Base-by-base conservation (phyloP, 805 yeast species). In the Wickerhamiella spandovensis region DNA sequence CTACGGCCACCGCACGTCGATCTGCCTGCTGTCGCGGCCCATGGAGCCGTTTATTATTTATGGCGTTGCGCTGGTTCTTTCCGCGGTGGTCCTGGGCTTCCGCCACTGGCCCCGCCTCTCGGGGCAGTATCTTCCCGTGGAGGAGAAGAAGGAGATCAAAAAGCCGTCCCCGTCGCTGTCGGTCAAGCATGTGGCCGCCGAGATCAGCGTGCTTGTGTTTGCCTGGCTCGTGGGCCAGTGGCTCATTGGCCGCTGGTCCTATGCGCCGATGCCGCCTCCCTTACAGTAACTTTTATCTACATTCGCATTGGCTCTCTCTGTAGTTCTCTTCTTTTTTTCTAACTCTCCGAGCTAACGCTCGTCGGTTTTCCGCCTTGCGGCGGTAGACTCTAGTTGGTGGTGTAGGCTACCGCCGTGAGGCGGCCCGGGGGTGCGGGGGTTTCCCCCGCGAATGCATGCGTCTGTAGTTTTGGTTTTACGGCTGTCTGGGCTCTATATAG, bases 1-100 rank as follows among this genome's bases (percentile, higher is more conserved):
- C 37, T 43, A 44, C 17, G 47, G 53, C 2, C 56, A 50, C 48
- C 52, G 54, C 9, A 64, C 69, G 1, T 53, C 60, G 1, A 57
- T 65, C 21, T 66, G 69, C 48, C 48, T 62, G 6, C 54, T 61
- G 53, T 62, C 61, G 1, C 52, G 58, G 6, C 70, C 70, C 0
- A 60, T 62, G 48, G 39, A 43, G 21, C 62, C 69, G 2, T 55
- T 65, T 43, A 48, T 55, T 5, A 42, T 58, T 21, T 65, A 65
- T 46, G 62, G 56, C 13, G 43, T 47, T 3, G 48, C 46, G 10
- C 51, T 51, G 3, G 23, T 48, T 2, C 44, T 41, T 9, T 32
- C 54, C 4, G 6, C 51, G 20, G 47, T 39, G 18, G 28, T 43
- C 15, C 23, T 49, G 9, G 32, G 42, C 10, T 38, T 44, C 23